These are phyloP conservation scores for Cutaneotrichosporon sp. DNA, from an alignment of 1,284 basidiomycete species.

Conservation along the genomic window DNA sequence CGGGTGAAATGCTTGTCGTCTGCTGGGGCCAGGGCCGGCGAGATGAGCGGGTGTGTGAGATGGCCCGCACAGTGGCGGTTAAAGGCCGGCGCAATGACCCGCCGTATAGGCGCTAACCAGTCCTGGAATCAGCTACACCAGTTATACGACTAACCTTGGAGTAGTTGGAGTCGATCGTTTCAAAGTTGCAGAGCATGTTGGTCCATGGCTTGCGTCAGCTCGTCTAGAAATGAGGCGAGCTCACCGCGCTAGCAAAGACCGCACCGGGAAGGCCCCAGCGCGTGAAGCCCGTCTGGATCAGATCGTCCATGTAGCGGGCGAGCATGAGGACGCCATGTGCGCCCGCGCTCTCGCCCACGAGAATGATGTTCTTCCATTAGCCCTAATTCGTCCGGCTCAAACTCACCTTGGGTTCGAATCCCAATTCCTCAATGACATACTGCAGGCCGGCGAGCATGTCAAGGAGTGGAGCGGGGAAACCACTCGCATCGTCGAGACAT, in stretches of 20 bases:
- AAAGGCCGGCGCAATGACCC: constrained; percentile 11
- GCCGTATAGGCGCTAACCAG: constrained; percentile 3
- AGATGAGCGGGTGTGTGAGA: constrained; percentile 17
- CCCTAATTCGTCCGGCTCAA: fast-evolving
- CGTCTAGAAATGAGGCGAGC: neutral
- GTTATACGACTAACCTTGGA: constrained; percentile 10
- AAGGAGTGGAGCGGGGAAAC: constrained; percentile 17
- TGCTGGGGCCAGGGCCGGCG: constrained; percentile 11
- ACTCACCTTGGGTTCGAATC: constrained; percentile 21
- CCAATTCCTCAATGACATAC: constrained; percentile 20
- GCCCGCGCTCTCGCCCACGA: constrained; percentile 20
- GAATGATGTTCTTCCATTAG: constrained; percentile 21
- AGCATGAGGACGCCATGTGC: constrained; percentile 17
- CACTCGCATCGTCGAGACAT: constrained; percentile 13
- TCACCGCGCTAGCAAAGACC: constrained; percentile 10
- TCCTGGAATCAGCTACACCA: constrained; percentile 13
- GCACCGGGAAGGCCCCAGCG: constrained; percentile 16
- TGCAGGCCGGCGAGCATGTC: constrained; percentile 23
- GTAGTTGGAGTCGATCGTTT: constrained; percentile 11
- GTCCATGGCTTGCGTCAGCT: constrained; percentile 17
- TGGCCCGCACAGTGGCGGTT: constrained; percentile 11
- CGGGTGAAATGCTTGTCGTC: constrained; percentile 17
- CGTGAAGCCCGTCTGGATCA: constrained; percentile 12
- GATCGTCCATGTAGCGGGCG: constrained; percentile 22
- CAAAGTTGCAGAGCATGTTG: constrained; percentile 17